Base-by-base conservation (phyloP, 768 basidiomycete genomes). In the Ephemerocybe angulata region DNA sequence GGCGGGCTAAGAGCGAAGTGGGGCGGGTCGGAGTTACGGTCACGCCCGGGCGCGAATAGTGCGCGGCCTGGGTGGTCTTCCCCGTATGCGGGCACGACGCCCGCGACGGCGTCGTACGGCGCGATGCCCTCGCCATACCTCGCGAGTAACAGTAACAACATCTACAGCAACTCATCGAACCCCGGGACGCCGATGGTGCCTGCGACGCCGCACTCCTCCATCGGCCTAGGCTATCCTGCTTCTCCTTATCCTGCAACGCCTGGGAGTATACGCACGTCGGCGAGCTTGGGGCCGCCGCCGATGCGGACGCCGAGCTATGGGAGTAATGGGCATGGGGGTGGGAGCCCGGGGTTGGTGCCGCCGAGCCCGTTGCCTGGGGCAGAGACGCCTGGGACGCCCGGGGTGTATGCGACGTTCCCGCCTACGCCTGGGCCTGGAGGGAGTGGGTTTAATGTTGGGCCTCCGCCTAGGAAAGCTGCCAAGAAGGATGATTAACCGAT, bases 1-100 rank as follows among this genome's bases (percentile, higher is more conserved):
- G n/a, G n/a, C 15, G 76, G 79, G 3, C 67, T 84, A 3, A 77
- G 86, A 52, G 75, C 76, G 38, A 88, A 88, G 65, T 90, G 88
- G 84, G 78, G 76, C 2, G 87, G 90, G 10, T 72, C 76, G 3
- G 77, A 84, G 50, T 72, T 93, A 1, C 82, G 86, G 29, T 62
- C 87, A 2, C 76, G 80, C 11, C 84, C 85, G 56, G 85, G 85
- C 12, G 70, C 60, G 27, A 87, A 85, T 84, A 76, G 77, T 37
- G 73, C 82, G 49, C 86, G 87, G 35, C 80, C 81, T 2, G 55
- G 60, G 0, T 70, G 72, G 17, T 60, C 59, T 67, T 71, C 68
- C 47, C 70, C 72, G 0, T 76, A 75, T 53, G 52, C 64, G 15
- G 70, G 62, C 12, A 65, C 64, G 41, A 73, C 69, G 13, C 76